Percentiles rank a stretch among this genome's conserved stretches.
Conservation (phyloP, 176 grass and related monocot species). For the Oropetium thomaeum region DNA sequence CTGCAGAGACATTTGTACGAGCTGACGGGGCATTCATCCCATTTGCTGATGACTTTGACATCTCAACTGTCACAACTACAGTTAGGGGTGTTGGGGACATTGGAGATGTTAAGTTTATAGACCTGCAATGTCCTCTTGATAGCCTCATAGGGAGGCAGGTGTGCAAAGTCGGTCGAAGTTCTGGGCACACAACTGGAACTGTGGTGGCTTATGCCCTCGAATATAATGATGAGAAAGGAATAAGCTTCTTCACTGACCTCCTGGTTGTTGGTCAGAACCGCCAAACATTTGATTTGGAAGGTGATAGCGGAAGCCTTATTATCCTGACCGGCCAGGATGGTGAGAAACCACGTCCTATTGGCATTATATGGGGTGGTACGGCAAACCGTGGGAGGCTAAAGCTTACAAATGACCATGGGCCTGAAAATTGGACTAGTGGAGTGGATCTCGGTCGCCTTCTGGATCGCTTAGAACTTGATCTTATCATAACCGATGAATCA, state of each 20-base stretch:
- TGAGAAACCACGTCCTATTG: conserved; percentile 78
- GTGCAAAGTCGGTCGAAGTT: conserved; percentile 89
- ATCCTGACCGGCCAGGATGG: conserved; percentile 66
- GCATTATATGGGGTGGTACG: conserved; percentile 95
- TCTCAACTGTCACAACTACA: conserved; percentile 66
- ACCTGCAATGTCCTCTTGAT: conserved; percentile 74
- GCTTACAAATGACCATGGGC: conserved; percentile 75
- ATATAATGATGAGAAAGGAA: conserved; percentile 97
- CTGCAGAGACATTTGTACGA: conserved; percentile 97
- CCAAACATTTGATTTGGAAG: conserved; percentile 95
- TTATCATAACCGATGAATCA: conserved; percentile 69
- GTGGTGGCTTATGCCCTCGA: conserved; percentile 93
- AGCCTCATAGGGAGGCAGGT: conserved; percentile 85
- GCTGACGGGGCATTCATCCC: conserved; percentile 94
- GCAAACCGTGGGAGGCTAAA: conserved; percentile 90
- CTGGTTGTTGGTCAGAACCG: conserved; percentile 93
- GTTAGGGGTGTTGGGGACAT: conserved; percentile 85
- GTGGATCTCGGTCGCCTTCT: conserved; percentile 95
- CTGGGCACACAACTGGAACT: conserved; percentile 84
- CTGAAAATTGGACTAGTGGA: conserved; percentile 93
- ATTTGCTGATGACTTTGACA: conserved; percentile 86
- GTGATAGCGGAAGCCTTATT: conserved; percentile 89
- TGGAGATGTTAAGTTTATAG: conserved; percentile 80
- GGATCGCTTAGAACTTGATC: conserved; percentile 85
- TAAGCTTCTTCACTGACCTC: conserved; percentile 95